phyloP scores from a whole-genome alignment of 371 early-diverging fungal genomes.

The Mucor sp. region DNA sequence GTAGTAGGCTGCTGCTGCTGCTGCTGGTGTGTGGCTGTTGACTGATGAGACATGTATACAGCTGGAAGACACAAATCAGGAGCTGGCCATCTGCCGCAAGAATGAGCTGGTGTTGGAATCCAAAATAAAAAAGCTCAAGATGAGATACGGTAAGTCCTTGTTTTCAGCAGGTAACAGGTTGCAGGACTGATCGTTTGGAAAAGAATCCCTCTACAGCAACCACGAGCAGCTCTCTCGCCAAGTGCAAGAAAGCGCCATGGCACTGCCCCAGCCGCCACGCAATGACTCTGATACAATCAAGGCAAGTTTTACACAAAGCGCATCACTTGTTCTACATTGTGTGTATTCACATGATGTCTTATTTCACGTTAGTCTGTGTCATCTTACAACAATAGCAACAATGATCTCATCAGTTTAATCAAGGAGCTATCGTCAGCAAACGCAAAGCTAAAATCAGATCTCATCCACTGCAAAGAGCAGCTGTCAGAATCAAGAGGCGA shows the following conservation, averaged over 20 bases:
- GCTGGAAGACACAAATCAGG: slow-evolving; percentile 48
- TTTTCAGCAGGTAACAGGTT: too few species aligned
- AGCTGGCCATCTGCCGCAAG: slow-evolving; percentile 29
- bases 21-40: background rate
- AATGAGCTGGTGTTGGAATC: slow-evolving; percentile 39
- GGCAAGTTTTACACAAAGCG: background rate
- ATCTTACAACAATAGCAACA: slow-evolving; percentile 5
- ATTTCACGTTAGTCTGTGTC: slow-evolving; percentile 5
- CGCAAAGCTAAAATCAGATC: slow-evolving; percentile 39
- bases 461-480: slow-evolving; percentile 37
- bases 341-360: background rate
- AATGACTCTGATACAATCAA: background rate
- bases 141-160: slow-evolving; percentile 26
- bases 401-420: slow-evolving; percentile 31
- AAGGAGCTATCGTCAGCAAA: slow-evolving; percentile 49
- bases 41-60: slow-evolving; percentile 2
- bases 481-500: slow-evolving; percentile 40
- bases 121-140: slow-evolving; percentile 33
- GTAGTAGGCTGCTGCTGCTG: too few species aligned
- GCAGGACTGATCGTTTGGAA: too few species aligned
- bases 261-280: background rate
- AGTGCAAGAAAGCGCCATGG: background rate
- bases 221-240: slow-evolving; percentile 27
- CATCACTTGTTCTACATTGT: background rate
- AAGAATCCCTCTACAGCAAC: slow-evolving; percentile 19